phyloP scores from a whole-genome alignment of 2,329 filamentous ascomycete genomes.

The Passalora sequoiae region DNA sequence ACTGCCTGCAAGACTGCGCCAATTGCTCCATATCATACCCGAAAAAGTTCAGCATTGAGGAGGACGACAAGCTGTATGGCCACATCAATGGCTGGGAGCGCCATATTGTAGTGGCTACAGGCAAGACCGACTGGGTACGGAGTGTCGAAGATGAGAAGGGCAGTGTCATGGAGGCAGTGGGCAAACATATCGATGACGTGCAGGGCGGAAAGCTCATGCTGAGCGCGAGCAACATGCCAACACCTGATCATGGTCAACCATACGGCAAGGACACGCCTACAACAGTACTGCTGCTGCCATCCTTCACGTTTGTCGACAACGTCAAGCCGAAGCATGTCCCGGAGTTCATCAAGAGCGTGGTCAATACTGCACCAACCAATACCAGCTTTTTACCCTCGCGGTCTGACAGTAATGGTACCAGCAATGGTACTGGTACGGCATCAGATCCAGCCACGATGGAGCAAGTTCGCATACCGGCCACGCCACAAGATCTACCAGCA shows the following conservation, averaged over 20 bases:
- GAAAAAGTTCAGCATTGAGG: slow-evolving; percentile 65
- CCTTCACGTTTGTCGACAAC: slow-evolving; percentile 76
- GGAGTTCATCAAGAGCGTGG: slow-evolving; percentile 63
- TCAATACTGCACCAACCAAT: slow-evolving; percentile 70
- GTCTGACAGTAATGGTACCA: slow-evolving; percentile 7
- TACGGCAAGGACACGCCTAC: slow-evolving; percentile 61
- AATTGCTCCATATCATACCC: slow-evolving; percentile 76
- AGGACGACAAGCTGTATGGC: slow-evolving; percentile 75
- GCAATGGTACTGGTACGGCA: slow-evolving; percentile 10
- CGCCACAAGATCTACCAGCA: slow-evolving; percentile 25
- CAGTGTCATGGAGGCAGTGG: slow-evolving; percentile 52
- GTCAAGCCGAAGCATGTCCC: slow-evolving; percentile 71
- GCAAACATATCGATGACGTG: slow-evolving; percentile 31
- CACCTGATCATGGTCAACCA: slow-evolving; percentile 51
- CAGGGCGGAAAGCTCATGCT: slow-evolving; percentile 71
- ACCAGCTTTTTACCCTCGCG: slow-evolving; percentile 52
- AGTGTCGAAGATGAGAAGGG: slow-evolving; percentile 81
- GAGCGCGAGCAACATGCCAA: slow-evolving; percentile 84
- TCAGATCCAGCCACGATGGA: slow-evolving; percentile 9
- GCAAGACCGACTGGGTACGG: slow-evolving; percentile 89
- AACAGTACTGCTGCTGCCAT: slow-evolving; percentile 74
- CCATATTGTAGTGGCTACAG: slow-evolving; percentile 88
- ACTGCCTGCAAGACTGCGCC: slow-evolving; percentile 81
- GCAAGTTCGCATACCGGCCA: slow-evolving; percentile 11
- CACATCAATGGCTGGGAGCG: slow-evolving; percentile 81